phyloP scores from a whole-genome alignment of 371 early-diverging fungal species.

The Syncephalis plumigaleata region DNA sequence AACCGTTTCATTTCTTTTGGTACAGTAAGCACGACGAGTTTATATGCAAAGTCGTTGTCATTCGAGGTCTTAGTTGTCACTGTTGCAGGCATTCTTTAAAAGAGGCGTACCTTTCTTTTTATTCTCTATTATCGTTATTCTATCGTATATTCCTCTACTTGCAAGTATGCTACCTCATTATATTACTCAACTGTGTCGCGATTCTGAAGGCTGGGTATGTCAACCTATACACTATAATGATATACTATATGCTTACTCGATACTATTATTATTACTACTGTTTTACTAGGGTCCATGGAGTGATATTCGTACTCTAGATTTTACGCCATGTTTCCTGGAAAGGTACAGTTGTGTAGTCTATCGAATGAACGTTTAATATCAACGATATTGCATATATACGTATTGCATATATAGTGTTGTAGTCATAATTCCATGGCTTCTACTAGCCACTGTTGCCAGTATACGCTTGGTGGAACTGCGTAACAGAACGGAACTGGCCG shows the following conservation, averaged over 20 bases:
- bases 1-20: too few species aligned
- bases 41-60: too few species aligned
- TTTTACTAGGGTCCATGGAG: slow-evolving; percentile 44
- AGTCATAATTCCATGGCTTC: slow-evolving; percentile 3
- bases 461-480: slow-evolving; percentile 1
- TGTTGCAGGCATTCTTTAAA: too few species aligned
- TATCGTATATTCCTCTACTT: too few species aligned
- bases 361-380: slow-evolving; percentile 18
- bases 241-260: not conserved
- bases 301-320: slow-evolving; percentile 31
- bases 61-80: too few species aligned
- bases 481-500: slow-evolving; percentile 4
- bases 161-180: too few species aligned
- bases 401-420: slow-evolving; percentile 30
- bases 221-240: not conserved
- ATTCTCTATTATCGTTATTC: too few species aligned
- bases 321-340: slow-evolving; percentile 61
- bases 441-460: slow-evolving; percentile 2
- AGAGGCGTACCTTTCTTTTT: too few species aligned
- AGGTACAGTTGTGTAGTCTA: too few species aligned
- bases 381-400: slow-evolving; percentile 13
- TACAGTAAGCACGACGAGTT: too few species aligned
- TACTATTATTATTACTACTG: not conserved
- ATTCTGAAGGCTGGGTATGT: slow-evolving; percentile 7
- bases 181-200: not conserved